Conservation (phyloP, 441 rosid genomes). For the Pelargonium citronellum region DNA sequence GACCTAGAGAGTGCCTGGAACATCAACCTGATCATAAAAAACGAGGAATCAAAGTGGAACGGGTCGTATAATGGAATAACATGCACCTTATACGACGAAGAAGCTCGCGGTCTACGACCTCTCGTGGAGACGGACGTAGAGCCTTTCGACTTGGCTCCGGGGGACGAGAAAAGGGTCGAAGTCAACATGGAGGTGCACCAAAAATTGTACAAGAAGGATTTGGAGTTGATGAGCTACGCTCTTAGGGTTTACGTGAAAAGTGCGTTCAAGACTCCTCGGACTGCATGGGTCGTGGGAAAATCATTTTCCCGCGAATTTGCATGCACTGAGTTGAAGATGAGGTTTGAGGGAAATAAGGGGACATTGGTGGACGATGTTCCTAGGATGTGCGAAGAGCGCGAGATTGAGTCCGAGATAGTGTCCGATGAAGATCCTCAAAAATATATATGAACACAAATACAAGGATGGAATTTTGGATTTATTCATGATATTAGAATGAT, state of each 20-base stretch:
- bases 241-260: neutral
- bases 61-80: neutral
- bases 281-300: neutral
- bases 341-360: slow-evolving; percentile 1
- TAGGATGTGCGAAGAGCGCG: neutral
- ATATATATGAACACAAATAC: neutral
- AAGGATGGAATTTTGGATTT: neutral
- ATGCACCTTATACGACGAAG: neutral
- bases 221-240: neutral
- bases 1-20: neutral
- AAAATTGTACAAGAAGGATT: neutral
- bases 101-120: neutral
- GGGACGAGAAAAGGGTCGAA: neutral
- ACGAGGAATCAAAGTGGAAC: neutral
- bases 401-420: neutral
- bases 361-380: neutral
- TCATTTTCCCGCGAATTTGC: neutral
- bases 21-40: neutral
- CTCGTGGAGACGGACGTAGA: neutral
- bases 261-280: neutral
- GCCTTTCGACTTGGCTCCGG: neutral
- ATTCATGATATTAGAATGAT: too few species aligned
- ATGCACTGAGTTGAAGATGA: neutral
- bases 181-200: neutral
- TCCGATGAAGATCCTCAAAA: neutral